A percentile compares a stretch with the other conserved stretches of the same genome.
Evolutionary conservation across 1,284 basidiomycete species (phyloP).

Genomic region (Porodaedalea pini): DNA sequence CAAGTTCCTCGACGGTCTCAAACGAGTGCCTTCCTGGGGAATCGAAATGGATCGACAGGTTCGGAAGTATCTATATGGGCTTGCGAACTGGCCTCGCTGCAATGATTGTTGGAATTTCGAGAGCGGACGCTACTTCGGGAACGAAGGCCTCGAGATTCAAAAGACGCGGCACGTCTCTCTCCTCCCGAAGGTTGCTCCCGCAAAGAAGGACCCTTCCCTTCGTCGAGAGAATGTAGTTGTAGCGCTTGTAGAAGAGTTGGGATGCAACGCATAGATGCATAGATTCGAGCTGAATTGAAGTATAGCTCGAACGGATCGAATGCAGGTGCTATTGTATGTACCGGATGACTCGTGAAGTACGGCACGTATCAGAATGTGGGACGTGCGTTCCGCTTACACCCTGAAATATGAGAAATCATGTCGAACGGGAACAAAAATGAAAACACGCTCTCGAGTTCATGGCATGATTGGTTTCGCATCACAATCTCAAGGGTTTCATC

Average conservation of each 20-base stretch:
- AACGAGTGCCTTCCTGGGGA: conserved; percentile 33
- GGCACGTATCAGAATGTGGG: too few relatives aligned
- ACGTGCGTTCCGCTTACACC: too few relatives aligned
- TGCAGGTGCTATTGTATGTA: too few relatives aligned
- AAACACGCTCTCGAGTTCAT: too few relatives aligned
- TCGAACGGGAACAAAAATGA: too few relatives aligned
- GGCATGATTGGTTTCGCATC: too few relatives aligned
- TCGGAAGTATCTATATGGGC: conserved; percentile 34
- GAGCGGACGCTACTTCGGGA: conserved; percentile 41
- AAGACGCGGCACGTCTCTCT: conserved; percentile 18
- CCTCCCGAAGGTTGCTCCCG: conserved; percentile 13
- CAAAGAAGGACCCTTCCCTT: not conserved
- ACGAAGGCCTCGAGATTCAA: conserved; percentile 31
- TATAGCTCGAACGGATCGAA: too few relatives aligned
- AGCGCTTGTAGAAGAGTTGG: not conserved
- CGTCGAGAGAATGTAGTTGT: not conserved
- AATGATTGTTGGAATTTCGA: conserved; percentile 43
- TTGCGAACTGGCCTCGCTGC: conserved; percentile 43
- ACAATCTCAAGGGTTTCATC: too few relatives aligned
- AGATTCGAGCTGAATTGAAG: too few relatives aligned
- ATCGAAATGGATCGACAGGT: conserved; percentile 32
- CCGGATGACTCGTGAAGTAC: too few relatives aligned
- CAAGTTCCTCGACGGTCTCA: conserved; percentile 8
- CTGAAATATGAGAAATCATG: too few relatives aligned
- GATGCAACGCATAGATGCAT: too few relatives aligned